Percentiles rank a stretch among this genome's conserved stretches.
phyloP scores from a whole-genome alignment of 2,329 filamentous ascomycete genomes.

The Blastomyces gilchristii region DNA sequence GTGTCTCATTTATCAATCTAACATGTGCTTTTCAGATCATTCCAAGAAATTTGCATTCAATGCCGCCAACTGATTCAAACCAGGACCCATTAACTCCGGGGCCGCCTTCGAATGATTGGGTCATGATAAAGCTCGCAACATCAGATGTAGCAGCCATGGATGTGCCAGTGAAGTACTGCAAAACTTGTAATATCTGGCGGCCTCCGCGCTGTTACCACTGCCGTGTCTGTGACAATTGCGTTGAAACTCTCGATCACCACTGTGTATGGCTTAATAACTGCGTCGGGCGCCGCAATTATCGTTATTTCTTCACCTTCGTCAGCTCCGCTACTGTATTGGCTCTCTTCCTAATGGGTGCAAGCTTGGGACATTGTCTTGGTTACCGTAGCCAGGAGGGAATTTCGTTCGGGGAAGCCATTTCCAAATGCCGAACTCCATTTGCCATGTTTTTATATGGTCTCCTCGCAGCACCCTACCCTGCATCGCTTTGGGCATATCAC shows the following conservation, averaged over 20 bases:
- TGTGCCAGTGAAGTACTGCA: slow-evolving; percentile 95
- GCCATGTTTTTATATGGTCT: slow-evolving; percentile 79
- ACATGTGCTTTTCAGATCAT: slow-evolving; percentile 56
- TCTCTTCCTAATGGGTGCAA: slow-evolving; percentile 64
- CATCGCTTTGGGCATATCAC: slow-evolving; percentile 77
- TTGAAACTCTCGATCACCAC: slow-evolving; percentile 95
- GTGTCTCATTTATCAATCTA: not conserved
- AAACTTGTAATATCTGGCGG: slow-evolving; percentile 94
- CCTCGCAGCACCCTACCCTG: slow-evolving; percentile 66
- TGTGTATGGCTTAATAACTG: slow-evolving; percentile 99
- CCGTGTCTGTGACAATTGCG: slow-evolving; percentile 89
- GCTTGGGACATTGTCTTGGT: slow-evolving; percentile 67
- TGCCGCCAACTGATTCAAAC: slow-evolving; percentile 63
- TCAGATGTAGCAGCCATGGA: slow-evolving; percentile 80
- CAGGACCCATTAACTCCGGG: slow-evolving; percentile 74
- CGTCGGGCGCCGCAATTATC: slow-evolving; percentile 91
- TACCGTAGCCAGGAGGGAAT: slow-evolving; percentile 56
- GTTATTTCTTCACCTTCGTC: slow-evolving; percentile 93
- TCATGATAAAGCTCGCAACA: slow-evolving; percentile 72
- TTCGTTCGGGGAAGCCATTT: slow-evolving; percentile 58
- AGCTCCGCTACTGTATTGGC: slow-evolving; percentile 65
- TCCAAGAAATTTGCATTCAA: slow-evolving; percentile 80
- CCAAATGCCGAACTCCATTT: slow-evolving; percentile 67
- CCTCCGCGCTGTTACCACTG: slow-evolving; percentile 94
- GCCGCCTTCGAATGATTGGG: slow-evolving; percentile 87